Conservation (phyloP, 768 basidiomycete genomes). For the Asterophora parasitica region DNA sequence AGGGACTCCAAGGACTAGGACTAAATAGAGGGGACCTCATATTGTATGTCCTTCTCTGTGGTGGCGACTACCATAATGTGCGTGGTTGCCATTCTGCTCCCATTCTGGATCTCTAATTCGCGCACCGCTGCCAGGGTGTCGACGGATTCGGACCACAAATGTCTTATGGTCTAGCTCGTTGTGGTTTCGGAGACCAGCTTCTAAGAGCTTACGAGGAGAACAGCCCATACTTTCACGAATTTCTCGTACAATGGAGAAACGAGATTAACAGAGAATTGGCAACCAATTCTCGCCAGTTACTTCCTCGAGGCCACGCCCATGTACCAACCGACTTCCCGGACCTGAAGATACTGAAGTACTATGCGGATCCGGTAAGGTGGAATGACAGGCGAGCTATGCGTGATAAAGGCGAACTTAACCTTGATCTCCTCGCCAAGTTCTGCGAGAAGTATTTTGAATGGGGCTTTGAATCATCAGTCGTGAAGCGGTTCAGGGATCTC, state of each 20-base stretch:
- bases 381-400: slow-evolving; percentile 19
- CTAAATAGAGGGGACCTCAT: slow-evolving; percentile 58
- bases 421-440: slow-evolving; percentile 48
- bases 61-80: slow-evolving; percentile 61
- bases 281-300: slow-evolving; percentile 41
- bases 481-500: slow-evolving; percentile 60
- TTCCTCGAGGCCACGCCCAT: slow-evolving; percentile 29
- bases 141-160: slow-evolving; percentile 47
- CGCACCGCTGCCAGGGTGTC: slow-evolving; percentile 23
- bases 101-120: neutral
- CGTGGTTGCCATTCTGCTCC: neutral
- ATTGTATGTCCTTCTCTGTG: slow-evolving; percentile 61
- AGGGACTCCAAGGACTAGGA: slow-evolving; percentile 37
- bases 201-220: slow-evolving; percentile 37
- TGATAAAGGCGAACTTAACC: slow-evolving; percentile 39
- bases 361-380: slow-evolving; percentile 38
- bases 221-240: slow-evolving; percentile 32
- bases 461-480: slow-evolving; percentile 58
- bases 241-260: slow-evolving; percentile 46
- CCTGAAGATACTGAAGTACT: slow-evolving; percentile 51
- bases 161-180: slow-evolving; percentile 57
- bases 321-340: slow-evolving; percentile 52
- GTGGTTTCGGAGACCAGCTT: slow-evolving; percentile 57
- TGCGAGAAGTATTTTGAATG: slow-evolving; percentile 70
- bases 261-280: slow-evolving; percentile 43